phyloP scores from a whole-genome alignment of 2,329 filamentous ascomycete species.

The Colletotrichum siamense region DNA sequence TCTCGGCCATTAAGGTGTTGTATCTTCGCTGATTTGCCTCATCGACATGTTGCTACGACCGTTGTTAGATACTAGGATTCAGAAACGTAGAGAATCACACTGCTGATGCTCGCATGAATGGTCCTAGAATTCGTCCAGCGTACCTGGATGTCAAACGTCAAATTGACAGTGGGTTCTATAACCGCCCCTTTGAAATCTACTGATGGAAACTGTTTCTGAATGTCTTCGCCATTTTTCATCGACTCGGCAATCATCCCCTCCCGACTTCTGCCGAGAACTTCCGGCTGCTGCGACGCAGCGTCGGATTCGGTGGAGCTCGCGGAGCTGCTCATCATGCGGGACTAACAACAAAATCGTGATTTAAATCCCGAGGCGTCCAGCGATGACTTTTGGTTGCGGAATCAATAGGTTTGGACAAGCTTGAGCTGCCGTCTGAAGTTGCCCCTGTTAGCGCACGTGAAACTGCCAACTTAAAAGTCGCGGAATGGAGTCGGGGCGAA shows the following conservation, averaged over 20 bases:
- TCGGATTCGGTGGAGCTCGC: neutral
- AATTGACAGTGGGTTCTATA: slow-evolving; percentile 1
- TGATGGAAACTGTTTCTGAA: neutral
- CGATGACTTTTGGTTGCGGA: neutral
- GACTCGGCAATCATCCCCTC: slow-evolving; percentile 12
- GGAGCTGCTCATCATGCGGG: neutral
- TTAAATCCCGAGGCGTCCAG: neutral
- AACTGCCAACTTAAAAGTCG: neutral
- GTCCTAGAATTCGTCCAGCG: neutral
- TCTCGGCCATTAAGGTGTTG: slow-evolving; percentile 14
- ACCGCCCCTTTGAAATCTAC: slow-evolving; percentile 9
- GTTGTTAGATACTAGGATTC: neutral
- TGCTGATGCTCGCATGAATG: neutral
- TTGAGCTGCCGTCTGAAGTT: neutral
- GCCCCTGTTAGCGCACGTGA: neutral
- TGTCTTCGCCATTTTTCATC: neutral
- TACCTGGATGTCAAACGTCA: slow-evolving; percentile 16
- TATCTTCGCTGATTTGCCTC: slow-evolving; percentile 14
- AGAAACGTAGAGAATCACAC: neutral
- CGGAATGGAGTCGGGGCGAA: neutral
- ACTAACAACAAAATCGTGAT: accelerated
- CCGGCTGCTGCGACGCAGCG: neutral
- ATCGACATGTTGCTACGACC: neutral
- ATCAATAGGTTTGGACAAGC: neutral
- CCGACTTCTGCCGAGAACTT: neutral